Base-by-base conservation (phyloP, 352 stramenopile genomes). In the Globisporangium middletonii region DNA sequence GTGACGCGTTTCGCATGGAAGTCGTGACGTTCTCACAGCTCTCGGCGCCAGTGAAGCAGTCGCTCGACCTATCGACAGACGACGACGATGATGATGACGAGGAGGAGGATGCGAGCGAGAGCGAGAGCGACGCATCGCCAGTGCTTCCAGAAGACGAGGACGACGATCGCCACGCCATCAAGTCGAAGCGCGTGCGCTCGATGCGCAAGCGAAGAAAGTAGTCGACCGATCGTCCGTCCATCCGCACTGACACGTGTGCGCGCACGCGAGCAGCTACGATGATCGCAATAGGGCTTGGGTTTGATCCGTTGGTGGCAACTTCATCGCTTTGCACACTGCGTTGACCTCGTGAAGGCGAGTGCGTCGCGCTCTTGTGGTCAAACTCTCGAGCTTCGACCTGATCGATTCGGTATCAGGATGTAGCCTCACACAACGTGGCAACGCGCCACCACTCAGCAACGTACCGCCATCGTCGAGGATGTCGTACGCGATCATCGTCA, bases 1-100 rank as follows among this genome's bases (percentile, higher is more conserved):
- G 77, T 3, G 75, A 77, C 18, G 75, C 81, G 30, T 94, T 89
- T 59, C 69, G 65, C 51, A 62, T 70, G 57, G 83, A 94, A 52
- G 69, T 91, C 13, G 62, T 72, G 54, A 43, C 82, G 41, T 79
- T 84, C 41, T 68, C 69, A 2, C 73, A 83, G 42, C 60, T 72
- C 43, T 57, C 57, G 58, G 58, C 46, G 27, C 47, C 3, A n/a
- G 57, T 58, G 57, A 41, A 56, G 55, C 55, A 55, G 45, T 26
- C 53, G 59, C 55, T 54, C 42, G 27, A 18, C 11, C 37, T 42
- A 43, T 23, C 55, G 54, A 56, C 53, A 55, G 48, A 51, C 52
- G 50, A 63, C 12, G 55, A 49, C 28, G 56, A 57, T 1, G 51
- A 53, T 37, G 44, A 53, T 3, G 50, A 58, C 9, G 55, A 49